Evolutionary conservation across 345 rosid genomes (phyloP).

Genomic region (Excoecaria cochinchinensis): DNA sequence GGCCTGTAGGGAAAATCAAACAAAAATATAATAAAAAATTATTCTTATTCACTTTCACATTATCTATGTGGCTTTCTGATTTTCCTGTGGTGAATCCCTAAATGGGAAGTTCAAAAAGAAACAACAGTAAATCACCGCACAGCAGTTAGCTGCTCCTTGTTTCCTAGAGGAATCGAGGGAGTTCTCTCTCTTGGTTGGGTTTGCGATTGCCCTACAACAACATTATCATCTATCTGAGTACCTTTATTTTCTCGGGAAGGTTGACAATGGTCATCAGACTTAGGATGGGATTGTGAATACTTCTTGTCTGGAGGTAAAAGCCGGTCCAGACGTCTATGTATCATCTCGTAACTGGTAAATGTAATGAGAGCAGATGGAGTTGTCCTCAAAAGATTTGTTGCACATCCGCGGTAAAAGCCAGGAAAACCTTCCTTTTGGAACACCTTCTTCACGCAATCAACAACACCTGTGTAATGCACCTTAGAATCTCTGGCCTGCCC

Average conservation of each 20-base stretch:
- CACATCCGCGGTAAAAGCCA: constrained; percentile 86
- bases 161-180: constrained; percentile 39
- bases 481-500: constrained; percentile 56
- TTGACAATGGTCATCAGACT: constrained; percentile 19
- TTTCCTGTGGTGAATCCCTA: constrained; percentile 10
- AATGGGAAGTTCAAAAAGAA: neutral
- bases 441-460: constrained; percentile 76
- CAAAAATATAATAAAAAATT: neutral
- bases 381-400: constrained; percentile 70
- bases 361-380: constrained; percentile 87
- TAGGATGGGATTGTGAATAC: constrained; percentile 32
- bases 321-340: constrained; percentile 44
- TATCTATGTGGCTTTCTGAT: constrained; percentile 4
- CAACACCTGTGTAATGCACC: constrained; percentile 54
- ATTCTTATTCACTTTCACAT: constrained; percentile 14
- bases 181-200: constrained; percentile 35
- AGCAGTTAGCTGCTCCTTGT: constrained; percentile 33
- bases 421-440: constrained; percentile 62
- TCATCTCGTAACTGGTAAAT: constrained; percentile 83
- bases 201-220: constrained; percentile 26
- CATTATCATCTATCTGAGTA: constrained; percentile 20
- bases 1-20: neutral
- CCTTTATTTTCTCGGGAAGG: constrained; percentile 27
- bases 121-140: constrained; percentile 9
- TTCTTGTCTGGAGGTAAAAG: constrained; percentile 33